Evolutionary conservation across 345 rosid species (phyloP).

Genomic region (Moricandia arvensis): DNA sequence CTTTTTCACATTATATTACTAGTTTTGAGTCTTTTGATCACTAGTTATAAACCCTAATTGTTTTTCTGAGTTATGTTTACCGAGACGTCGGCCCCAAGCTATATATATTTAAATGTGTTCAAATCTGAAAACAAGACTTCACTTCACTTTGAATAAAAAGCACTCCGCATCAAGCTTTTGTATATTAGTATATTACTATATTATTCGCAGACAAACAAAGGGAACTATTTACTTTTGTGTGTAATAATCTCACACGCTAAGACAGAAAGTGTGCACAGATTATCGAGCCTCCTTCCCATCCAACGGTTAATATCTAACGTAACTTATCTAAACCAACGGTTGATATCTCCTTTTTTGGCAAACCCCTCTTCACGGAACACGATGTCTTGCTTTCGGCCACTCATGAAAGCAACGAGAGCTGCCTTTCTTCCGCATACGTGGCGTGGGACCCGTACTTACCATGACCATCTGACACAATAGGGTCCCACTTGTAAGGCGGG

Average conservation of each 20-base stretch:
- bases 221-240: slow-evolving; percentile 23
- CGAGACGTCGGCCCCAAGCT: background rate
- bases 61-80: background rate
- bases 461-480: slow-evolving; percentile 26
- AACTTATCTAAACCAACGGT: slow-evolving; percentile 32
- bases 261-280: slow-evolving; percentile 17
- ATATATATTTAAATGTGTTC: background rate
- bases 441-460: slow-evolving; percentile 29
- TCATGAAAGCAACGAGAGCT: slow-evolving; percentile 40
- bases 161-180: background rate
- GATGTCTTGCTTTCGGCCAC: slow-evolving; percentile 52
- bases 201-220: slow-evolving; percentile 34
- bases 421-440: slow-evolving; percentile 37
- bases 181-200: background rate
- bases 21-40: too few species aligned
- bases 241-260: slow-evolving; percentile 32
- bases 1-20: background rate
- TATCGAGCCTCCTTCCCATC: background rate
- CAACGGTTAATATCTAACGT: slow-evolving; percentile 25
- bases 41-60: background rate
- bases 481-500: slow-evolving; percentile 39
- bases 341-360: background rate
- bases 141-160: slow-evolving; percentile 24
- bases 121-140: slow-evolving; percentile 27
- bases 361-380: slow-evolving; percentile 36